Conservation (phyloP, 768 basidiomycete genomes). For the Mycena leptocephala region DNA sequence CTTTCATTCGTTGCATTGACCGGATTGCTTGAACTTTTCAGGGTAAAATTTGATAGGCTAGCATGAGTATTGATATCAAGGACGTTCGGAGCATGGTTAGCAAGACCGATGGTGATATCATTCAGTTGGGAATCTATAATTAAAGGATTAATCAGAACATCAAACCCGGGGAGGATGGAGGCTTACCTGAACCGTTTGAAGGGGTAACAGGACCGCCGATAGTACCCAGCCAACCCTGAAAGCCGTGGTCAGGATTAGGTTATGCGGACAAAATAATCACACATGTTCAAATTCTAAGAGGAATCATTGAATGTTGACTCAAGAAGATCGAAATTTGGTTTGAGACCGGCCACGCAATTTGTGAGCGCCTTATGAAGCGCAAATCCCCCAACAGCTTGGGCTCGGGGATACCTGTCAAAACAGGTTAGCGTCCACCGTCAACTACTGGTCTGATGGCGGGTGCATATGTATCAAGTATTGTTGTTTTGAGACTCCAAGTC, state of each 20-base stretch:
- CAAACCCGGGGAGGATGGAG: slow-evolving; percentile 8
- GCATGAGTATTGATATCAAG: slow-evolving; percentile 18
- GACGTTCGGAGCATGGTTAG: slow-evolving; percentile 14
- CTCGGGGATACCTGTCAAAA: slow-evolving; percentile 20
- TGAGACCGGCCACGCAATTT: slow-evolving; percentile 6
- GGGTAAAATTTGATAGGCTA: slow-evolving; percentile 13
- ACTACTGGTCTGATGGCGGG: neutral
- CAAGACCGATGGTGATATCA: slow-evolving; percentile 18
- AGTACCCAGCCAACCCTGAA: slow-evolving; percentile 23
- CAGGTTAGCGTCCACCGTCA: slow-evolving; percentile 3
- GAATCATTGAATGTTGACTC: slow-evolving; percentile 24
- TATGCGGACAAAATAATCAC: slow-evolving; percentile 22
- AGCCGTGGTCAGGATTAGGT: slow-evolving; percentile 24
- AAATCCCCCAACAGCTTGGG: slow-evolving; percentile 23
- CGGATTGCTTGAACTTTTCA: slow-evolving; percentile 8
- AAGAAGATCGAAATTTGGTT: slow-evolving; percentile 19
- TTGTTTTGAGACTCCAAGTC: slow-evolving; percentile 24
- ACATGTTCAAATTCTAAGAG: slow-evolving; percentile 18
- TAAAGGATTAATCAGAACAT: slow-evolving; percentile 8
- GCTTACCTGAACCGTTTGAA: slow-evolving; percentile 15
- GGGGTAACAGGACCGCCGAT: slow-evolving; percentile 17
- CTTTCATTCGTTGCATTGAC: slow-evolving; percentile 18
- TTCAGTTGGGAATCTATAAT: slow-evolving; percentile 16
- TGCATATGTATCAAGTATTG: slow-evolving; percentile 11
- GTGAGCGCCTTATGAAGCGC: slow-evolving; percentile 23